phyloP scores from a whole-genome alignment of 495 filamentous ascomycete genomes.

The Aspergillus leporis region DNA sequence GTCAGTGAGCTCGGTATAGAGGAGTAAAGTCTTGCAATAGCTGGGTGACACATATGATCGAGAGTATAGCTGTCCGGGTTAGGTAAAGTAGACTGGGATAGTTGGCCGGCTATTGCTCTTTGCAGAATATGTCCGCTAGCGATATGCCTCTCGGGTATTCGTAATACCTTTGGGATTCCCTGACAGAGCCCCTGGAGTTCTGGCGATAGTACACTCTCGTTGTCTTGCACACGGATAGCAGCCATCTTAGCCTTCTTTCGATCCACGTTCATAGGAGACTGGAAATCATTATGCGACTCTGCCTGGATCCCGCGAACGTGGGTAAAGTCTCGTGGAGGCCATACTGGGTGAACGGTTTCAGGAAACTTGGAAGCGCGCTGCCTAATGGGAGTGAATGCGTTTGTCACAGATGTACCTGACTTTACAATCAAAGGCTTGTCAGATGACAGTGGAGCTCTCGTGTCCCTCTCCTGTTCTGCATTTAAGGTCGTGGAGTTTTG shows the following conservation, averaged over 20 bases:
- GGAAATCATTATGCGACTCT: background rate
- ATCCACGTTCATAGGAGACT: slow-evolving; percentile 11
- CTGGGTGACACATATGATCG: slow-evolving; percentile 46
- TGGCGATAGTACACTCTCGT: slow-evolving; percentile 34
- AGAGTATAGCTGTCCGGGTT: slow-evolving; percentile 9
- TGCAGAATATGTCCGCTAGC: slow-evolving; percentile 38
- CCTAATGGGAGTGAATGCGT: slow-evolving; percentile 24
- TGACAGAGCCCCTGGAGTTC: background rate
- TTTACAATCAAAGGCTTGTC: slow-evolving; percentile 5
- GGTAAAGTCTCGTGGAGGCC: slow-evolving; percentile 66
- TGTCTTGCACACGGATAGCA: slow-evolving; percentile 29
- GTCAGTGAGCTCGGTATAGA: slow-evolving; percentile 61
- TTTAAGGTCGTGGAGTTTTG: slow-evolving; percentile 23
- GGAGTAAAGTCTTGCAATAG: slow-evolving; percentile 59
- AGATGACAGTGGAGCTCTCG: slow-evolving; percentile 5
- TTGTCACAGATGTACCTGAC: slow-evolving; percentile 26
- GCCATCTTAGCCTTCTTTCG: slow-evolving; percentile 41
- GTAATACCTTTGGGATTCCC: slow-evolving; percentile 18
- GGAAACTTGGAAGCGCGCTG: slow-evolving; percentile 52
- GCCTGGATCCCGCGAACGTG: slow-evolving; percentile 46
- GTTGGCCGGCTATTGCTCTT: slow-evolving; percentile 33
- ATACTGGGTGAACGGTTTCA: slow-evolving; percentile 61
- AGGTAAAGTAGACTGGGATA: slow-evolving; percentile 25
- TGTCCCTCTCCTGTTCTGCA: background rate
- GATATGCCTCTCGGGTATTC: slow-evolving; percentile 35